Conservation (phyloP, 1,139 yeast species). For the Geotrichum aggregatum region DNA sequence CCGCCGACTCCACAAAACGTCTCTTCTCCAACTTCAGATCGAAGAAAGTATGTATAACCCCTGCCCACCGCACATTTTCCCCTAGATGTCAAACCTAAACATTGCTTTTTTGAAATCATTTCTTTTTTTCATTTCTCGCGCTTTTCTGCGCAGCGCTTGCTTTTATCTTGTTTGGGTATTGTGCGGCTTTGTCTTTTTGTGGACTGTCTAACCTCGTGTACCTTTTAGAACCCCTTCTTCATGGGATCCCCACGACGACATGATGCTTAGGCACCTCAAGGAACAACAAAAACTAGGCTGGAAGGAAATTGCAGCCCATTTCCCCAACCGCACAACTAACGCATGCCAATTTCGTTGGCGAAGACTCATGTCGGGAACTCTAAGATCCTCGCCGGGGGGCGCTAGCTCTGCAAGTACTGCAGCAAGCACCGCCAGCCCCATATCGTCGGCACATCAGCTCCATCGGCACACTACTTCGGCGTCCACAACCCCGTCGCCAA, state of each 20-base stretch:
- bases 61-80: neutral
- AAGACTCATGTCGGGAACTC: conserved; percentile 51
- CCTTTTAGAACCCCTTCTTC: conserved; percentile 64
- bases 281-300: conserved; percentile 72
- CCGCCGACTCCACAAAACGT: neutral
- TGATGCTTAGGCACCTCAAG: conserved; percentile 61
- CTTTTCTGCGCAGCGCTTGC: neutral
- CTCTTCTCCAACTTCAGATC: conserved; percentile 5
- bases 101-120: conserved; percentile 1
- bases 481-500: conserved; percentile 15
- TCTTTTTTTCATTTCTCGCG: neutral
- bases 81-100: neutral
- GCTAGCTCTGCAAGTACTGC: neutral
- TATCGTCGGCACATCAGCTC: conserved; percentile 11
- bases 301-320: conserved; percentile 73
- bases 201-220: conserved; percentile 63
- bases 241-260: conserved; percentile 76
- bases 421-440: neutral
- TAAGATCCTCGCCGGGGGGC: conserved; percentile 26
- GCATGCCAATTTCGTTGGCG: conserved; percentile 86
- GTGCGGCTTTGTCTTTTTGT: neutral
- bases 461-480: conserved; percentile 12
- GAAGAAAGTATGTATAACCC: conserved; percentile 10
- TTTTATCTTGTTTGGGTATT: neutral
- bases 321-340: conserved; percentile 69